Base-by-base conservation (phyloP, 2,329 filamentous ascomycete genomes). In the Metarhizium sp. region DNA sequence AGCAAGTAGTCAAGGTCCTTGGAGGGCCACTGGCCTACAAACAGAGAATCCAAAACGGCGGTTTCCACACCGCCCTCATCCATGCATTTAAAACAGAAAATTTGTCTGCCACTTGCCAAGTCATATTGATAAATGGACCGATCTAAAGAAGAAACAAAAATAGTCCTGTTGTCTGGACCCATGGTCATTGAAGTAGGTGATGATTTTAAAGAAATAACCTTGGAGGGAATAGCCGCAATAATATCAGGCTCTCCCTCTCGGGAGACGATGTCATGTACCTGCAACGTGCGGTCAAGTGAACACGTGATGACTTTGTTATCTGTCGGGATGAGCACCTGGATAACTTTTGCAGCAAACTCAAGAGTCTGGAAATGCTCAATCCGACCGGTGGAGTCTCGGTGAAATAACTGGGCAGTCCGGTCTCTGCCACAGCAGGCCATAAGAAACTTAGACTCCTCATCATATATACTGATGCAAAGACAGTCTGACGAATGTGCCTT, bases 331-430 rank as follows among this genome's bases (percentile, higher is more conserved):
- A 96, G 73, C 32, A 78, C 78, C 65, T 86, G 85, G 54, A 81
- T 86, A 18, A 99, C 92, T 59, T 89, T 88, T 25, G 91, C 90
- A 34, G 91, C 85, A 69, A 97, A 95, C 62, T 99, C 92, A 55
- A 97, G 81, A 0, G 94, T 99, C 69, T 99, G 94, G 52, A 96
- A 81, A 56, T 96, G 81, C 56, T 88, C 81, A 69, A 95, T 87
- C 2, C 71, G 72, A 2, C 82, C 79, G 13, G 71, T 75, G 1
- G 73, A 72, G 29, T 77, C 76, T 30, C 78, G 76, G 58, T 82
- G 78, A 67, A 96, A 97, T n/a, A 99, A 74, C 68, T 99, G 94
- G 1, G 92, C 82, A n/a, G 88, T 96, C 52, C 94, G 86, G 70
- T 99, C 94, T 60, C 94, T 81, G 40, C 90, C 89, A 66, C 87